Evolutionary conservation across 2,329 filamentous ascomycete genomes (phyloP).

Genomic region (Shiraia sp.): DNA sequence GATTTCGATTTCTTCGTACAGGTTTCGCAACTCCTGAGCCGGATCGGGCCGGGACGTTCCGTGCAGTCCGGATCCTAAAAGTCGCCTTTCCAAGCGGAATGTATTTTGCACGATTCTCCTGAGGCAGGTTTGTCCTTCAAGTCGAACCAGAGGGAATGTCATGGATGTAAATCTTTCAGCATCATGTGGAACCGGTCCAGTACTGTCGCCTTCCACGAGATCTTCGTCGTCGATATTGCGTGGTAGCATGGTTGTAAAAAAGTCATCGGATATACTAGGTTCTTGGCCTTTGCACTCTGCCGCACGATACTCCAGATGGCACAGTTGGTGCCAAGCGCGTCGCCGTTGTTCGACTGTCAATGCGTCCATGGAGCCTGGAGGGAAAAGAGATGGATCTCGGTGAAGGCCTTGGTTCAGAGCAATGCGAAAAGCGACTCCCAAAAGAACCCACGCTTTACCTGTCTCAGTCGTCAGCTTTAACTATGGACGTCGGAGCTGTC

Average conservation of each 20-base stretch:
- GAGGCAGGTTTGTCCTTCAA: conserved; percentile 39
- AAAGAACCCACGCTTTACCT: conserved; percentile 45
- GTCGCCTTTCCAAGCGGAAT: conserved; percentile 42
- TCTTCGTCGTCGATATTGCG: conserved; percentile 46
- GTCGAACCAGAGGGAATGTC: conserved; percentile 42
- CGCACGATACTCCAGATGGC: conserved; percentile 43
- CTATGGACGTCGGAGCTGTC: neutral
- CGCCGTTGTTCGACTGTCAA: conserved; percentile 44
- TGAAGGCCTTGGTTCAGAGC: conserved; percentile 44
- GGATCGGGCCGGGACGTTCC: conserved; percentile 40
- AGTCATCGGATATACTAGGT: conserved; percentile 42
- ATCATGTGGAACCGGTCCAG: conserved; percentile 33
- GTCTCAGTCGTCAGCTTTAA: conserved; percentile 5
- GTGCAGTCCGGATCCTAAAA: conserved; percentile 39
- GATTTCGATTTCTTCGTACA: conserved; percentile 43
- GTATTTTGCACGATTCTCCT: conserved; percentile 42
- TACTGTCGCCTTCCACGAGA: conserved; percentile 41
- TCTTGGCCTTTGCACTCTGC: conserved; percentile 47
- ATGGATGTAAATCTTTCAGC: conserved; percentile 40
- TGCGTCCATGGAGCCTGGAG: conserved; percentile 40
- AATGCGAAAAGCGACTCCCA: conserved; percentile 43
- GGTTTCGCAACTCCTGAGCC: conserved; percentile 35
- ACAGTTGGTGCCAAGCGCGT: conserved; percentile 44
- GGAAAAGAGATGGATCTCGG: conserved; percentile 43
- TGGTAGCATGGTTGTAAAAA: conserved; percentile 44